Evolutionary conservation across 768 basidiomycete genomes (phyloP), one percentile per base, ranked within the genome.

Genomic region (Serendipita sp.): DNA sequence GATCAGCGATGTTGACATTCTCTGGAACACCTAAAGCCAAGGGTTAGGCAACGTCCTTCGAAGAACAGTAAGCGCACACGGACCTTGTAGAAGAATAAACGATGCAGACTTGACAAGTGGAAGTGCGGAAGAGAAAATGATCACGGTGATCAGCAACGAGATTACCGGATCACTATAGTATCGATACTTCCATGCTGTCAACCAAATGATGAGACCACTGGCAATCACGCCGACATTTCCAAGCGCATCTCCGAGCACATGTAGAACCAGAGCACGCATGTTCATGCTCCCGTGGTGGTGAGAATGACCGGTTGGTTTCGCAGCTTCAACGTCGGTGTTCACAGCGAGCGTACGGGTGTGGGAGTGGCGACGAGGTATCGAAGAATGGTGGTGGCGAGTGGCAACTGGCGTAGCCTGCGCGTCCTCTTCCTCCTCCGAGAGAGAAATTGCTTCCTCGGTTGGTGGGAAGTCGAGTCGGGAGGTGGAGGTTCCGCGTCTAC

Each of bases 161-260:
- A 99, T 92, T 42, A 86, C 71, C 0, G 96, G 96, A 71, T 99
- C 96, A 67, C 84, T 92, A 75, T 93, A 96, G 69, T 83, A 88
- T 70, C 88, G 91, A 79, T 81, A 93, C 67, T 75, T 73, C 84
- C 89, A 94, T 26, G 82, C 75, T 1, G 87, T 85, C 63, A 88
- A 79, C 93, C 91, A 94, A 70, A 99, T 96, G 70, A 98, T 77
- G 11, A 98, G 81, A 63, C 96, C 96, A 3, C 94, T 90, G 38
- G 86, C 84, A 64, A 99, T 96, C 65, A 99, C 96, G 61, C 96
- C 96, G 65, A 98, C 89, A 72, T 99, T 98, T 58, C 96, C 96
- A 26, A 99, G 80, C 62, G 95, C 95, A 75, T 99, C 95, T 34
- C 95, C 95, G 48, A 99, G 72, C 42, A 98, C 96, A 72, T 99